These are phyloP conservation scores for Jacaranda mimosifolia DNA, from an alignment of 257 asterid genomes.

Conservation along the genomic window DNA sequence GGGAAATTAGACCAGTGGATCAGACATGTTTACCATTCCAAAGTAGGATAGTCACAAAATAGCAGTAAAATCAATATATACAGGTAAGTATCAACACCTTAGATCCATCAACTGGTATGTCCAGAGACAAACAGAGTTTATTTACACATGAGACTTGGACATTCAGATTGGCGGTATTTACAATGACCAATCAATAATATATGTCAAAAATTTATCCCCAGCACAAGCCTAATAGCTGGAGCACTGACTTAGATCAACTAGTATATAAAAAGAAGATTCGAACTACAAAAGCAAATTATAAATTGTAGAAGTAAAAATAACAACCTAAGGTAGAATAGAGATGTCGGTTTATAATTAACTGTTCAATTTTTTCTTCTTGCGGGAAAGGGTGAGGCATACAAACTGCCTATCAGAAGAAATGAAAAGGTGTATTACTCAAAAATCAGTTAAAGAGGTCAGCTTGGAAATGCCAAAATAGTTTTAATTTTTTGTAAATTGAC, in stretches of 20 bases:
- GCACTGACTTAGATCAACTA: not conserved
- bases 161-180: conserved; percentile 42
- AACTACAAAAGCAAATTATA: too few relatives aligned
- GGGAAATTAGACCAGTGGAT: not conserved
- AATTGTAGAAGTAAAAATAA: too few relatives aligned
- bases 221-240: conserved; percentile 8
- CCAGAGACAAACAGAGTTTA: conserved; percentile 24
- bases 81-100: not conserved
- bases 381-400: too few relatives aligned
- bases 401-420: too few relatives aligned
- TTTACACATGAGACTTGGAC: conserved; percentile 45
- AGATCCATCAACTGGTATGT: not conserved
- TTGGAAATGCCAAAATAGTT: too few relatives aligned
- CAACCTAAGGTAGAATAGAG: too few relatives aligned
- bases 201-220: conserved; percentile 32
- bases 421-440: too few relatives aligned
- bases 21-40: not conserved
- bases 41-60: not conserved
- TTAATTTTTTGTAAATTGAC: too few relatives aligned
- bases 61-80: conserved; percentile 26
- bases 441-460: too few relatives aligned
- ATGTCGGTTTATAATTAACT: too few relatives aligned
- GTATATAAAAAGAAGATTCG: not conserved
- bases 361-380: too few relatives aligned
- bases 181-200: conserved; percentile 40